Evolutionary conservation across 2,329 filamentous ascomycete species (phyloP).

Genomic region (Phaeosphaeriaceae sp.): DNA sequence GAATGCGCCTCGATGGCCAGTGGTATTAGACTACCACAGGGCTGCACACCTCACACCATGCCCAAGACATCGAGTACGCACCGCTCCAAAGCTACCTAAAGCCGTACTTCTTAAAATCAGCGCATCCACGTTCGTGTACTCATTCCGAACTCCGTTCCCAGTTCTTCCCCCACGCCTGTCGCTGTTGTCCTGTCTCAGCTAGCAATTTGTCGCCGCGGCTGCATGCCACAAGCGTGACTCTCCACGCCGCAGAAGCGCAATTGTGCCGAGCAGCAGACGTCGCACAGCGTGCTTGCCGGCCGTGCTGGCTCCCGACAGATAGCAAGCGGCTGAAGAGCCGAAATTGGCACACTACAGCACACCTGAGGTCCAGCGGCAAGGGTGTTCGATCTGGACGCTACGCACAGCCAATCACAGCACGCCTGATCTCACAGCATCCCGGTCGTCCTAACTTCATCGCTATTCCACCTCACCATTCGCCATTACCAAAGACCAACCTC

Average conservation of each 20-base stretch:
- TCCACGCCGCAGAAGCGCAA: background rate
- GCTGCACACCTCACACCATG: background rate
- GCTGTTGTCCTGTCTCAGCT: background rate
- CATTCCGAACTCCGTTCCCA: background rate
- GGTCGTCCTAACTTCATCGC: slow-evolving; percentile 16
- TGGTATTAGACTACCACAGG: background rate
- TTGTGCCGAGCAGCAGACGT: background rate
- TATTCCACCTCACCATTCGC: slow-evolving; percentile 15
- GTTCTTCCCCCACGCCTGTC: background rate
- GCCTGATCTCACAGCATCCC: slow-evolving; percentile 18
- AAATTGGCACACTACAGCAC: slow-evolving; percentile 14
- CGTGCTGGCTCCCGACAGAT: background rate
- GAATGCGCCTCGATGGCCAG: background rate
- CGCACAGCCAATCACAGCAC: slow-evolving; percentile 20
- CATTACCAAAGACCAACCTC: slow-evolving; percentile 23
- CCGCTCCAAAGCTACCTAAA: background rate
- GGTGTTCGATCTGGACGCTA: slow-evolving; percentile 21
- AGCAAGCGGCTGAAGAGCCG: background rate
- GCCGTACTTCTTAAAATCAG: background rate
- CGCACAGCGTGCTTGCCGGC: background rate
- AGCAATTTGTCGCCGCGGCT: background rate
- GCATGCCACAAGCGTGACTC: background rate
- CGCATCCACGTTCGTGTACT: background rate
- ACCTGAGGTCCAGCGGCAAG: slow-evolving; percentile 26
- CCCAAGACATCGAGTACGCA: background rate